Evolutionary conservation across 169 alveolate genomes (phyloP).

Genomic region (Plasmodium chabaudi): DNA sequence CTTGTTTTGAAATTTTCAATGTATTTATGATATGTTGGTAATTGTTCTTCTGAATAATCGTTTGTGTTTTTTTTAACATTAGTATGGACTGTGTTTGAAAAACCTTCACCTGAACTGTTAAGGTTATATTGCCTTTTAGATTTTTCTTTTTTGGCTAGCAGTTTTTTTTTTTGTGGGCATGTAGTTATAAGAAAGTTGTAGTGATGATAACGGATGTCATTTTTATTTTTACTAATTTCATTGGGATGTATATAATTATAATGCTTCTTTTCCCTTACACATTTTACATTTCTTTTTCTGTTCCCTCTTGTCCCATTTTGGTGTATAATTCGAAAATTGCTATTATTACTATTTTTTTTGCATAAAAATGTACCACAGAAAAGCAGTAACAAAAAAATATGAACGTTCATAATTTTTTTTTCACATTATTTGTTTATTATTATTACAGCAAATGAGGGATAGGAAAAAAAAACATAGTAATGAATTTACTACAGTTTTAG

Average conservation of each 20-base stretch:
- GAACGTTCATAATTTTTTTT: constrained; percentile 25
- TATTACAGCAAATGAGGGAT: no score
- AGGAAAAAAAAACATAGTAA: no score
- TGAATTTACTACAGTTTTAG: no score
- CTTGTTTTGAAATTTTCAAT: constrained; percentile 52
- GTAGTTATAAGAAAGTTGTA: background rate
- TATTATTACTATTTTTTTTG: background rate
- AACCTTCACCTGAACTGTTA: constrained; percentile 28
- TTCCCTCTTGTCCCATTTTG: background rate
- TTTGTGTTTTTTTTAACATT: constrained; percentile 51
- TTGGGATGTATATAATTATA: background rate
- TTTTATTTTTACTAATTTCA: no score
- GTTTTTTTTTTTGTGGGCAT: background rate
- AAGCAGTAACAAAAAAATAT: constrained; percentile 4
- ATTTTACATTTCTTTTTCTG: background rate
- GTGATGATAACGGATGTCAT: no score
- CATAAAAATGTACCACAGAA: background rate
- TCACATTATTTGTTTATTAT: background rate
- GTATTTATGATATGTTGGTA: constrained; percentile 55
- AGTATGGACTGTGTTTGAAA: constrained; percentile 33
- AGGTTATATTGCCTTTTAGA: background rate
- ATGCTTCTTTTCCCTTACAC: background rate
- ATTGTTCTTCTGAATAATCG: constrained; percentile 40
- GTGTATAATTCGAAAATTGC: background rate
- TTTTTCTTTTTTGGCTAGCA: constrained; percentile 4